These are phyloP conservation scores for Syncephalastrum contaminatum DNA, from an alignment of 371 early-diverging fungal species.

Conservation along the genomic window DNA sequence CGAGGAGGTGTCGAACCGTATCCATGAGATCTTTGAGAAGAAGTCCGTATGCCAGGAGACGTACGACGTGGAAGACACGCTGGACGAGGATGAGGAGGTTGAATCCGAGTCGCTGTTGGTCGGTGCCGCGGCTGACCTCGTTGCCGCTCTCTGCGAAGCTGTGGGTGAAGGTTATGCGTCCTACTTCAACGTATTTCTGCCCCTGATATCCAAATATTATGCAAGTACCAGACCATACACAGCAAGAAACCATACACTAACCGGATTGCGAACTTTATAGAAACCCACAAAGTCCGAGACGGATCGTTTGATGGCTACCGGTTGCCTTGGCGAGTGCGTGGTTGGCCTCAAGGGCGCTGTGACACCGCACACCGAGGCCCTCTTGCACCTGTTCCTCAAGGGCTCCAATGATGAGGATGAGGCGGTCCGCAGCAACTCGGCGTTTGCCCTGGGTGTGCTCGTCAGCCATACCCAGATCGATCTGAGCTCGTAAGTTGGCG, in stretches of 20 bases:
- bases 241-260: not conserved
- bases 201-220: slow-evolving; percentile 71
- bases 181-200: slow-evolving; percentile 70
- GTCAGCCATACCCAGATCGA: slow-evolving; percentile 67
- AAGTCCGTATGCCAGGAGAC: slow-evolving; percentile 77
- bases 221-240: slow-evolving; percentile 7
- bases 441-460: slow-evolving; percentile 79
- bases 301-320: slow-evolving; percentile 87
- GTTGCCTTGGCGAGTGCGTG: slow-evolving; percentile 79
- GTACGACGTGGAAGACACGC: slow-evolving; percentile 62
- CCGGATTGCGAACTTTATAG: slow-evolving; percentile 14
- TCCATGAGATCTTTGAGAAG: slow-evolving; percentile 74
- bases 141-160: slow-evolving; percentile 72
- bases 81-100: slow-evolving; percentile 78
- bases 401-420: slow-evolving; percentile 73
- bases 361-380: slow-evolving; percentile 69
- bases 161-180: slow-evolving; percentile 71
- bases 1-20: slow-evolving; percentile 50
- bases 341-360: slow-evolving; percentile 66
- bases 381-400: slow-evolving; percentile 61
- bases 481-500: slow-evolving; percentile 47
- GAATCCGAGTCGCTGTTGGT: slow-evolving; percentile 82
- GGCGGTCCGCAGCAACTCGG: slow-evolving; percentile 83
- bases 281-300: slow-evolving; percentile 61
- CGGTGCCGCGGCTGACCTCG: slow-evolving; percentile 77